Conservation (phyloP, 2,329 filamentous ascomycete species). For the Aspergillus pseudoviridinutans region DNA sequence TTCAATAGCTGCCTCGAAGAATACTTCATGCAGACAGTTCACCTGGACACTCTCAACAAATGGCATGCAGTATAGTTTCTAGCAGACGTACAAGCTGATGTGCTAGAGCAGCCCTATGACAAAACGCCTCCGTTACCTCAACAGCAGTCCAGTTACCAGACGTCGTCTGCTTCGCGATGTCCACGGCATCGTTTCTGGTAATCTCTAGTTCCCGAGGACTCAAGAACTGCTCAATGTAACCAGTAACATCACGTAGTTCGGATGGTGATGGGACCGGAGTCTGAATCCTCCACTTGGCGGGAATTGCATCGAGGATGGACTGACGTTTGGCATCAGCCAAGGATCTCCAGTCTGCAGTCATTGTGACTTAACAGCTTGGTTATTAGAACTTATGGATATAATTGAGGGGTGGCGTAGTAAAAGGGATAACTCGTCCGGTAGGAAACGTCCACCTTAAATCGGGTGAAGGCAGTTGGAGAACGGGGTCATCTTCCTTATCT, state of each 20-base stretch:
- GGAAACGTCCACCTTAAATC: background rate
- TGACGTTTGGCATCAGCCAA: conserved; percentile 52
- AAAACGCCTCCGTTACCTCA: conserved; percentile 54
- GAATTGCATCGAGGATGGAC: conserved; percentile 52
- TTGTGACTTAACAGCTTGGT: conserved; percentile 2
- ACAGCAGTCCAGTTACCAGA: conserved; percentile 55
- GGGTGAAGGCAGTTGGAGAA: background rate
- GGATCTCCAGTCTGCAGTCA: conserved; percentile 45
- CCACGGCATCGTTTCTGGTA: conserved; percentile 57
- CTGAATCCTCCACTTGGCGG: conserved; percentile 52
- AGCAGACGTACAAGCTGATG: conserved; percentile 51
- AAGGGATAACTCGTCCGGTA: background rate
- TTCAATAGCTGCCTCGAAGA: conserved; percentile 51
- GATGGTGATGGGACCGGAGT: conserved; percentile 44
- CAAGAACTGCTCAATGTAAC: conserved; percentile 56
- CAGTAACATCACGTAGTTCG: conserved; percentile 55
- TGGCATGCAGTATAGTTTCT: background rate
- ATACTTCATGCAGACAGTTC: conserved; percentile 52
- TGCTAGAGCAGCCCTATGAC: conserved; percentile 53
- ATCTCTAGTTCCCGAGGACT: conserved; percentile 54
- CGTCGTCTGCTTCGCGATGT: conserved; percentile 53
- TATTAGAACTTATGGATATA: background rate
- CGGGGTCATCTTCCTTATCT: background rate
- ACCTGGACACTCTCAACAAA: conserved; percentile 26
- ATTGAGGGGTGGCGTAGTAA: background rate